Conservation (phyloP, 352 stramenopile genomes). For the Phytophthora palmivora region DNA sequence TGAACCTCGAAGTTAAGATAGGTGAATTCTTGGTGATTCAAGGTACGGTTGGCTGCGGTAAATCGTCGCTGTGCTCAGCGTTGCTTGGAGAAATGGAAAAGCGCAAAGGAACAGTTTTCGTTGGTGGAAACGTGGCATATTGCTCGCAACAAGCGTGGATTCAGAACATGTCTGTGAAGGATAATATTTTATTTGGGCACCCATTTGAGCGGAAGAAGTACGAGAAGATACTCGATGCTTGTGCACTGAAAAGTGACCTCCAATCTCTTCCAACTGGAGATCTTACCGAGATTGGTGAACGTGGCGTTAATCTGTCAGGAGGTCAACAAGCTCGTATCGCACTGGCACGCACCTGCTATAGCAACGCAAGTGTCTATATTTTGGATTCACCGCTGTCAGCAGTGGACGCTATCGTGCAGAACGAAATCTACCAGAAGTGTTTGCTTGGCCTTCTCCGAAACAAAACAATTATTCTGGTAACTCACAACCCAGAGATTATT, state of each 20-base stretch:
- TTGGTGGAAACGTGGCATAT: conserved; percentile 60
- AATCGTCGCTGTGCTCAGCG: conserved; percentile 52
- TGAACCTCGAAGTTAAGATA: conserved; percentile 41
- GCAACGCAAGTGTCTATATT: conserved; percentile 74
- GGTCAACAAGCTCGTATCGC: conserved; percentile 91
- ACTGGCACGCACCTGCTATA: conserved; percentile 78
- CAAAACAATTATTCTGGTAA: conserved; percentile 92
- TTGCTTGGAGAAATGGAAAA: conserved; percentile 84
- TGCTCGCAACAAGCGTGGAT: conserved; percentile 94
- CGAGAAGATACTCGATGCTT: conserved; percentile 73
- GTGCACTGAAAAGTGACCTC: conserved; percentile 88
- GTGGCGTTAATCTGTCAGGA: conserved; percentile 95
- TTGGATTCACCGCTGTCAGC: conserved; percentile 94
- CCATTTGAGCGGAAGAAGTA: conserved; percentile 61
- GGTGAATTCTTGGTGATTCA: conserved; percentile 59
- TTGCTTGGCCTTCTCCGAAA: conserved; percentile 44
- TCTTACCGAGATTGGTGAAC: conserved; percentile 95
- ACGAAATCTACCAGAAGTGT: conserved; percentile 82
- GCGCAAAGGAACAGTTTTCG: conserved; percentile 40
- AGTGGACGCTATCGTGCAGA: no score
- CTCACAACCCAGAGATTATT: conserved; percentile 89
- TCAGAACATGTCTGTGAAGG: conserved; percentile 92
- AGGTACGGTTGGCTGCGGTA: conserved; percentile 52
- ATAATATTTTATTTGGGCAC: conserved; percentile 96
- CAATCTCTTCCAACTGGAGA: conserved; percentile 84